Conservation (phyloP, 305 asterid genomes). For the Solanum hybrid region DNA sequence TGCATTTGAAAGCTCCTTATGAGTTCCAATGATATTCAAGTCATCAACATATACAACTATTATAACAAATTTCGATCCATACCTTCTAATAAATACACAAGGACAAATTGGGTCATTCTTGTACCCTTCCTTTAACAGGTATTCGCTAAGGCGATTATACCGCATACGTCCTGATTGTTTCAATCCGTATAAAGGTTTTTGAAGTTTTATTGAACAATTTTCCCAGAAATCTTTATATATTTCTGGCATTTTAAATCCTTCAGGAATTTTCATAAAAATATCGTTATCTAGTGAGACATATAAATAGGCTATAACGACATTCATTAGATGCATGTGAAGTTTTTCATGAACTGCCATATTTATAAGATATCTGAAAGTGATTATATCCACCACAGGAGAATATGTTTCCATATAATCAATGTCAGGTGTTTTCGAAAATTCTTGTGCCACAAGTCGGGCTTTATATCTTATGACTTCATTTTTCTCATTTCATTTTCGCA, state of each 20-base stretch:
- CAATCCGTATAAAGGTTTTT: background rate
- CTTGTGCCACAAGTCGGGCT: background rate
- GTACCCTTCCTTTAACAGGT: background rate
- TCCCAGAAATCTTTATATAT: background rate
- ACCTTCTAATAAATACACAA: background rate
- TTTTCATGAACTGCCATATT: background rate
- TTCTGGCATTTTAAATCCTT: background rate
- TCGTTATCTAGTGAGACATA: background rate
- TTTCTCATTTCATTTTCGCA: too few species aligned
- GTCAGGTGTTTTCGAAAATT: background rate
- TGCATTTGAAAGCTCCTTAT: background rate
- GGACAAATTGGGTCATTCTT: background rate
- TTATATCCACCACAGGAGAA: background rate
- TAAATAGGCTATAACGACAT: background rate
- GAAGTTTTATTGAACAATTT: background rate
- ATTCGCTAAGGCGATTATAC: background rate
- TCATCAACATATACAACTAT: background rate
- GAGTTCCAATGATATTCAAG: background rate
- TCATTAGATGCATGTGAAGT: background rate
- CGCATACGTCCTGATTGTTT: background rate
- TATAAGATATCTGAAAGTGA: background rate
- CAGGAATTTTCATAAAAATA: background rate
- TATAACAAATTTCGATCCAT: background rate
- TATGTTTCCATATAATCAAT: background rate
- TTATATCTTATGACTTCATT: background rate